A percentile compares a stretch with the other conserved stretches of the same genome.
These are phyloP conservation scores for Magnolia sinica DNA, from an alignment of 164 flowering plant genomes.

Conservation along the genomic window DNA sequence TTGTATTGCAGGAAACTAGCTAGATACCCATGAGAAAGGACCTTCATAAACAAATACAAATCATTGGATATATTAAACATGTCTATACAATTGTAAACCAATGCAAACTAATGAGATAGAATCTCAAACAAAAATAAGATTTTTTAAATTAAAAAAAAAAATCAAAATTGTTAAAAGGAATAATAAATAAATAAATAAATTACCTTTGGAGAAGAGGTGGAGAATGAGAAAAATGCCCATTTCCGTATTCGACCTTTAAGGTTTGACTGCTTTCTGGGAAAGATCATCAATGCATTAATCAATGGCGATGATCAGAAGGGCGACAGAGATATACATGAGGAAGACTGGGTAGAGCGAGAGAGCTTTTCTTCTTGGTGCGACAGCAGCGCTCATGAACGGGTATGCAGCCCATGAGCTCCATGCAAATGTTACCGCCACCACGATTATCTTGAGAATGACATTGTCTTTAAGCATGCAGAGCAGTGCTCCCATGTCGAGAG, in stretches of 20 bases:
- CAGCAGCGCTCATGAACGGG: constrained; percentile 99
- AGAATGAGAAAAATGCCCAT: background rate
- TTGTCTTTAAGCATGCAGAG: constrained; percentile 85
- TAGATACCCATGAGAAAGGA: no score
- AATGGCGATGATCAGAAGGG: constrained; percentile 92
- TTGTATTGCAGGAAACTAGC: no score
- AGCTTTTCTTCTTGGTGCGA: constrained; percentile 90
- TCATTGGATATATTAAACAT: no score
- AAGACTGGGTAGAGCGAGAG: constrained; percentile 93
- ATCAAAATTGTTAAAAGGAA: background rate
- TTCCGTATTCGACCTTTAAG: no score
- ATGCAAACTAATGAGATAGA: no score
- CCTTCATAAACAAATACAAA: no score
- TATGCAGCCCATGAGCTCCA: constrained; percentile 99
- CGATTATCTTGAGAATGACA: constrained; percentile 64
- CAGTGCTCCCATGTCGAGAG: constrained; percentile 81
- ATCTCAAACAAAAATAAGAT: background rate
- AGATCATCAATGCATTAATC: constrained; percentile 30
- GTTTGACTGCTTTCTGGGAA: background rate
- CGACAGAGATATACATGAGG: constrained; percentile 95
- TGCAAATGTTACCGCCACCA: constrained; percentile 79
- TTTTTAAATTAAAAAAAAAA: no score
- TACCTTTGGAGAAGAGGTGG: background rate
- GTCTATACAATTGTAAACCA: no score
- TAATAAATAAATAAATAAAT: no score